Conservation (phyloP, 2,329 filamentous ascomycete species). For the Trichoderma asperellum region DNA sequence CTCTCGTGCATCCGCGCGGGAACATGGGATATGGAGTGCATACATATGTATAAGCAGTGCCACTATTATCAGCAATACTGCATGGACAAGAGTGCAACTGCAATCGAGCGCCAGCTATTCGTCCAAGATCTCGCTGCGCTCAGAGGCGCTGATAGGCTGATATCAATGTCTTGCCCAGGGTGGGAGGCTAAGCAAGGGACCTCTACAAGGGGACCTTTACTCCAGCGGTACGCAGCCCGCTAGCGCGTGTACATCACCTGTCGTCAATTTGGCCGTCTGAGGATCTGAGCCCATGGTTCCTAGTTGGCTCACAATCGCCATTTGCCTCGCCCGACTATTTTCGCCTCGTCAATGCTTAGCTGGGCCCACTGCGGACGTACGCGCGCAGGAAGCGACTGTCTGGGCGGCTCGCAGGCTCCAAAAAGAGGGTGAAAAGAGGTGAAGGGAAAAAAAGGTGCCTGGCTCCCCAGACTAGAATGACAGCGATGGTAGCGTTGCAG, state of each 20-base stretch:
- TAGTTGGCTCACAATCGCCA: conserved; percentile 23
- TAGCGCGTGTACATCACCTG: conserved; percentile 27
- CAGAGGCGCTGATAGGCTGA: conserved; percentile 27
- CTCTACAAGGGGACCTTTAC: conserved; percentile 21
- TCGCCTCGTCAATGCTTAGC: conserved; percentile 25
- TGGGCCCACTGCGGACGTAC: conserved; percentile 22
- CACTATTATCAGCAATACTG: background rate
- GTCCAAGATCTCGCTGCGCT: background rate
- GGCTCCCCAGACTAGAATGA: background rate
- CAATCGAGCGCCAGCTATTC: conserved; percentile 9
- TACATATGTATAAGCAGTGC: background rate
- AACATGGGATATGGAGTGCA: background rate
- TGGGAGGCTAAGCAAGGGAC: conserved; percentile 27
- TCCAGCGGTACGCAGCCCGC: conserved; percentile 25
- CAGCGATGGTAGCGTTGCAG: conserved; percentile 17
- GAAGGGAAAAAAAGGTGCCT: background rate
- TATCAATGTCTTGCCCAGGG: conserved; percentile 26
- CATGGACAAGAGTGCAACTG: background rate
- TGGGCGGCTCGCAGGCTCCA: conserved; percentile 13
- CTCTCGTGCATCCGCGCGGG: background rate
- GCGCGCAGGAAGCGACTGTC: conserved; percentile 12
- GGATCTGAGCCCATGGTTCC: conserved; percentile 22
- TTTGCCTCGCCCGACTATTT: conserved; percentile 22
- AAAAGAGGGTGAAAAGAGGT: conserved; percentile 1
- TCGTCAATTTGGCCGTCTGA: conserved; percentile 25